Evolutionary conservation across 345 rosid genomes (phyloP), one percentile per base, ranked within the genome.

Genomic region (Streptanthus diversifolius): DNA sequence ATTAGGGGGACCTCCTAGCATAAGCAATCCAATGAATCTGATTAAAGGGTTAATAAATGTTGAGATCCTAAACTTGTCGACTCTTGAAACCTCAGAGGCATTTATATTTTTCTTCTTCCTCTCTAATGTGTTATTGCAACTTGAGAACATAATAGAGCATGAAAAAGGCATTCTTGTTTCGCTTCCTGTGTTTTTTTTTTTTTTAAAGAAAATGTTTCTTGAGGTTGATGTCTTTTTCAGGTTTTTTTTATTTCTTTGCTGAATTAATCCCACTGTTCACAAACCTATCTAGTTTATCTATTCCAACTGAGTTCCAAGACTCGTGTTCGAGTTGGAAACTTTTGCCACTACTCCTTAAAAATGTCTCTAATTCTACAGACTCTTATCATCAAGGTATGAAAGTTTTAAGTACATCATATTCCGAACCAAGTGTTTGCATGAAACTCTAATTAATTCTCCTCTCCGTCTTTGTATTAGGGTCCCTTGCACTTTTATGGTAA

Each of bases 361-460:
- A 63, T n/a, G 1, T 43, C 68, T 63, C 68, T 54, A 32, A 27
- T 27, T 17, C 67, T 43, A 10, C 2, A 63, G 52, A 43, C 15
- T 12, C 67, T 63, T 27, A 22, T 44, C 53, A 63, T 63, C 36
- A 15, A 43, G 53, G 67, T 63, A 63, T 41, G 36, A 43, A 59
- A 37, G 29, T 25, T 21, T 21, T 8, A 33, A 33, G 1, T 33
- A 32, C 53, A 9, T 3, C 2, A 48, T 48, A 11, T 21, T 13
- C 24, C 7, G 24, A 48, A 48, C 55, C 29, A 18, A 35, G 8
- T 36, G 9, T 11, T 35, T 14, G 54, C 24, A 48, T 33, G 54
- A 58, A 11, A 4, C 29, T 35, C 8, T 18, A 12, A 36, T 18
- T 52, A n/a, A 24, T 14, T 33, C 8, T 52, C 27, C 27, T 25